Percentiles rank a stretch among this genome's conserved stretches.
Evolutionary conservation across 768 basidiomycete species (phyloP).

Genomic region (Leccinum fibrillosum): DNA sequence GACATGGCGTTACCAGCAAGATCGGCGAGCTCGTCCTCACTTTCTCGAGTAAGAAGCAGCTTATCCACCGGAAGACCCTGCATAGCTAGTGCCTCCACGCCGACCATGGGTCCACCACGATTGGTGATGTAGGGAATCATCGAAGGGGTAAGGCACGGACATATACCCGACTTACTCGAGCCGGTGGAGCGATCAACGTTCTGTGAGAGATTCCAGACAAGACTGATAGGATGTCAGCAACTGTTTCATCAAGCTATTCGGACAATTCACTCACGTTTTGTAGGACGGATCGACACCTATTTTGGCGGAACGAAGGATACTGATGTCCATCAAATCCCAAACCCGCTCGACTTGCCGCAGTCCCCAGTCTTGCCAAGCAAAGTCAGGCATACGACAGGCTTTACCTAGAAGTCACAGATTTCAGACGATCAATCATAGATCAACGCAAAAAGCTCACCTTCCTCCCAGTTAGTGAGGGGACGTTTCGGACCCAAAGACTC

Average conservation of each 20-base stretch:
- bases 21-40: slow-evolving; percentile 90
- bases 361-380: slow-evolving; percentile 94
- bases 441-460: slow-evolving; percentile 49
- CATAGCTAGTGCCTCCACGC: slow-evolving; percentile 88
- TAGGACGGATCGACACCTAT: slow-evolving; percentile 82
- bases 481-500: slow-evolving; percentile 79
- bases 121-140: slow-evolving; percentile 98
- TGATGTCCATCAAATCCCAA: slow-evolving; percentile 94
- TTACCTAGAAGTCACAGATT: slow-evolving; percentile 48
- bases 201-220: slow-evolving; percentile 95
- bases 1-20: slow-evolving; percentile 98
- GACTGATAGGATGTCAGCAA: slow-evolving; percentile 38
- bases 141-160: slow-evolving; percentile 89
- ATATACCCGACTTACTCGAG: slow-evolving; percentile 77
- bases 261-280: slow-evolving; percentile 64
- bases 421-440: neutral
- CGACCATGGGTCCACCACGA: slow-evolving; percentile 94
- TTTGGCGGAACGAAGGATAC: slow-evolving; percentile 73
- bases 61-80: slow-evolving; percentile 94
- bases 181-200: slow-evolving; percentile 93
- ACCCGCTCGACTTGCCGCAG: slow-evolving; percentile 91
- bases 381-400: slow-evolving; percentile 81
- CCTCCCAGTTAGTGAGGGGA: slow-evolving; percentile 91
- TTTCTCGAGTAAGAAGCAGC: slow-evolving; percentile 87
- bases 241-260: neutral